Conservation (phyloP, 768 basidiomycete genomes). For the Naganishia randhawae region DNA sequence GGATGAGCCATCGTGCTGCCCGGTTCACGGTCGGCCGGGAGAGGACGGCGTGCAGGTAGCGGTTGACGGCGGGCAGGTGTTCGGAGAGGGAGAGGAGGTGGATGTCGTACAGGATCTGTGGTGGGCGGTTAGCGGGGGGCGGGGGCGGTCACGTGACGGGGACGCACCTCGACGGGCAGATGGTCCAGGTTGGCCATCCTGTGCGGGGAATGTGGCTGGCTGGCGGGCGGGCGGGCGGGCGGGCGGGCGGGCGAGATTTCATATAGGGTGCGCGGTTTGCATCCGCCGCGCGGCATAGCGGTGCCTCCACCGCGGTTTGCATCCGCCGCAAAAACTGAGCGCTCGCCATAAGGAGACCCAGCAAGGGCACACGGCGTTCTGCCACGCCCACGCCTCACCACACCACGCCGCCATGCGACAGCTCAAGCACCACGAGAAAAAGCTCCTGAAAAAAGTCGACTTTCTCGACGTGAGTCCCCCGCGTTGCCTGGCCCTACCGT, state of each 20-base stretch:
- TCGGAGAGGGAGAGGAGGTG: conserved; percentile 68
- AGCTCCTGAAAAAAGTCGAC: conserved; percentile 91
- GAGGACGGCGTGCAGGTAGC: conserved; percentile 59
- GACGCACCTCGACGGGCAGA: not conserved
- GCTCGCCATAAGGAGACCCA: too few relatives aligned
- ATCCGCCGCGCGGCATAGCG: too few relatives aligned
- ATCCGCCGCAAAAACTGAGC: not conserved
- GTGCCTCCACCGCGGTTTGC: not conserved
- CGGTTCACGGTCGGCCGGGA: conserved; percentile 59
- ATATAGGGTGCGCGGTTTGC: too few relatives aligned
- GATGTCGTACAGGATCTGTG: conserved; percentile 74
- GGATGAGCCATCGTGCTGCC: conserved; percentile 63
- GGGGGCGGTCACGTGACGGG: not conserved
- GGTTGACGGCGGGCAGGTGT: conserved; percentile 61
- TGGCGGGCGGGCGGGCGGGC: not conserved
- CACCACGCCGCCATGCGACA: conserved; percentile 63
- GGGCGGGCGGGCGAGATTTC: not conserved
- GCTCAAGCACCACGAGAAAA: conserved; percentile 94
- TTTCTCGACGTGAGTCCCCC: conserved; percentile 71
- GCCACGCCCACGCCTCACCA: not conserved
- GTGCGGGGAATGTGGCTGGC: too few relatives aligned
- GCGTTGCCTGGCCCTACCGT: not conserved
- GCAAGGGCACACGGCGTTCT: too few relatives aligned
- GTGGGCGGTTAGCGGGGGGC: not conserved
- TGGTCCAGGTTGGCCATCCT: not conserved